Base-by-base conservation (phyloP, 2,329 filamentous ascomycete species). In the Fusarium sp. region DNA sequence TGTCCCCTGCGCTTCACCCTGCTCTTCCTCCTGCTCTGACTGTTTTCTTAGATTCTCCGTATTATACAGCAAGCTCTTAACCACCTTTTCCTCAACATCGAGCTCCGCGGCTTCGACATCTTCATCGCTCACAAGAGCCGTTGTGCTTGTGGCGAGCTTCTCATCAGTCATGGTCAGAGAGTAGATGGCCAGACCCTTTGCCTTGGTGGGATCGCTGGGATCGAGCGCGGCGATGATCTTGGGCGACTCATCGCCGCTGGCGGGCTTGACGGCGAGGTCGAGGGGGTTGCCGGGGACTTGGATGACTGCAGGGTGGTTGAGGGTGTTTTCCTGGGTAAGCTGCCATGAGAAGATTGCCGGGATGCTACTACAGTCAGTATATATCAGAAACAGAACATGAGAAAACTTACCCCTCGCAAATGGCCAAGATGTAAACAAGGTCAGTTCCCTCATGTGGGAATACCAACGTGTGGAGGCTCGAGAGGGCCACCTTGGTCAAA, bases 341-440 rank as follows among this genome's bases (percentile, higher is more conserved):
- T 83, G 82, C 84, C 92, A 93, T 65, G 89, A 84, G 81, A 96
- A 91, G 10, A 97, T 83, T 45, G 88, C 93, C 67, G 91, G 88
- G 64, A 89, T 80, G 38, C 87, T 91, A 71, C 13, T 31, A 45
- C n/a, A 25, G 69, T 82, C 63, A 80, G 72, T 69, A 69, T 9
- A 33, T 33, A 27, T 1, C 5, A 10, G 4, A 40, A 22, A 42
- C 40, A 14, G 14, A 22, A 6, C 20, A 25, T 8, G 3, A 25
- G 27, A 31, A n/a, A 16, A 54, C 86, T 83, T 85, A 91, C 90
- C 88, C 89, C 85, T 92, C 90, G 71, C 82, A 86, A 54, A 89
- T 83, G 36, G 86, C 86, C n/a, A 91, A 82, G 2, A 92, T 78
- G 54, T 82, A 82, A 25, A 76, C 78, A 31, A 81, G 70, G 6